Evolutionary conservation across 371 early-diverging fungal species (phyloP).

Genomic region (Syncephalastrum racemosum): DNA sequence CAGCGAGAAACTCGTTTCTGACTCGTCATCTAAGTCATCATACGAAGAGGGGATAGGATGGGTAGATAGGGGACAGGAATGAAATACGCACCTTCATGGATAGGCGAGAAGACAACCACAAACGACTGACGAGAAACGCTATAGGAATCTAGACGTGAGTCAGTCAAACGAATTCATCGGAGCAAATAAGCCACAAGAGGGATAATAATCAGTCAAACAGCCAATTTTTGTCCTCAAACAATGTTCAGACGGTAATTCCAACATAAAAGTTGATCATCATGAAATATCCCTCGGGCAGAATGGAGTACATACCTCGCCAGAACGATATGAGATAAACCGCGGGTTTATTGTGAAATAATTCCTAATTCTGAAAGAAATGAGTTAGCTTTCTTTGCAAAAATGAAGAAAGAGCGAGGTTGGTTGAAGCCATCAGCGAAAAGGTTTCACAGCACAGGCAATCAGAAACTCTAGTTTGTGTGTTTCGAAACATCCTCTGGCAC

Average conservation of each 20-base stretch:
- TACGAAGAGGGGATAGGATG: slow-evolving; percentile 7
- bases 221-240: slow-evolving; percentile 40
- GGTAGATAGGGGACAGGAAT: too few relatives aligned
- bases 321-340: too few relatives aligned
- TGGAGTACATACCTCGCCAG: too few relatives aligned
- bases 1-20: slow-evolving; percentile 68
- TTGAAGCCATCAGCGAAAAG: slow-evolving; percentile 41
- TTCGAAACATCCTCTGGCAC: slow-evolving; percentile 31
- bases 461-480: slow-evolving; percentile 64
- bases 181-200: neutral
- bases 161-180: too few relatives aligned
- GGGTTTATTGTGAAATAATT: neutral
- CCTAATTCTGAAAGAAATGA: slow-evolving; percentile 1
- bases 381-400: neutral
- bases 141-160: too few relatives aligned
- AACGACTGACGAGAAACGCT: too few relatives aligned
- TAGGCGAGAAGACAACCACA: too few relatives aligned
- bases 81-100: too few relatives aligned
- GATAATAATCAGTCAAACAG: slow-evolving; percentile 40
- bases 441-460: slow-evolving; percentile 45
- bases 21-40: slow-evolving; percentile 74
- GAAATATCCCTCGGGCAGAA: too few relatives aligned
- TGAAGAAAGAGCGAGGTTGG: slow-evolving; percentile 3
- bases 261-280: slow-evolving; percentile 47
- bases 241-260: slow-evolving; percentile 54